A percentile compares a stretch with the other conserved stretches of the same genome.
Conservation (phyloP, 106 monocot species). For the Dendrobium nobile region DNA sequence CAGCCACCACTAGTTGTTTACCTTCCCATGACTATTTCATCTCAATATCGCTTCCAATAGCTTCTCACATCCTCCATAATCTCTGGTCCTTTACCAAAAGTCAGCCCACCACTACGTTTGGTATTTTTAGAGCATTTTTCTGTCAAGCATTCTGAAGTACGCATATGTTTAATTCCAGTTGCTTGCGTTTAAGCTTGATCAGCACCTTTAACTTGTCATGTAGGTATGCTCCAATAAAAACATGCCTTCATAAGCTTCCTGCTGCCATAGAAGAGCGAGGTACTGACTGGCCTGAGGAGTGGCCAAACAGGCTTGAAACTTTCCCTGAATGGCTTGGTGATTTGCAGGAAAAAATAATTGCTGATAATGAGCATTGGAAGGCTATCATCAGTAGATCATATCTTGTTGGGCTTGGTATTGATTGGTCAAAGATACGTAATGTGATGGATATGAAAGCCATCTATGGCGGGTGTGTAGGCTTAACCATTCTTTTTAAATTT, state of each 20-base stretch:
- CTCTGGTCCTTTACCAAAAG: too few relatives aligned
- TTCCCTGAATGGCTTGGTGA: constrained; percentile 88
- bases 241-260: constrained; percentile 75
- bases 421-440: constrained; percentile 79
- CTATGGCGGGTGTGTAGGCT: constrained; percentile 62
- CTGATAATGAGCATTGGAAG: constrained; percentile 78
- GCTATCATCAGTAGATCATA: constrained; percentile 70
- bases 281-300: constrained; percentile 92
- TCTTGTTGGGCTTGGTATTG: constrained; percentile 77
- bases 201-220: not conserved
- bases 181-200: not conserved
- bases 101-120: too few relatives aligned
- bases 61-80: too few relatives aligned
- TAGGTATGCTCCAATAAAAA: constrained; percentile 68
- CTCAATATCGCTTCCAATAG: too few relatives aligned
- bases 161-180: not conserved
- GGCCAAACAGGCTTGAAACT: constrained; percentile 83
- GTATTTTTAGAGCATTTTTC: too few relatives aligned
- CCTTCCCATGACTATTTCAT: too few relatives aligned
- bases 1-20: too few relatives aligned
- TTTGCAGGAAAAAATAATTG: constrained; percentile 41
- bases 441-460: constrained; percentile 93
- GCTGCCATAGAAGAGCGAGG: constrained; percentile 72
- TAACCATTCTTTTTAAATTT: not conserved
- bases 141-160: not conserved